Base-by-base conservation (phyloP, 148 eudicot species). In the Drosera capensis region DNA sequence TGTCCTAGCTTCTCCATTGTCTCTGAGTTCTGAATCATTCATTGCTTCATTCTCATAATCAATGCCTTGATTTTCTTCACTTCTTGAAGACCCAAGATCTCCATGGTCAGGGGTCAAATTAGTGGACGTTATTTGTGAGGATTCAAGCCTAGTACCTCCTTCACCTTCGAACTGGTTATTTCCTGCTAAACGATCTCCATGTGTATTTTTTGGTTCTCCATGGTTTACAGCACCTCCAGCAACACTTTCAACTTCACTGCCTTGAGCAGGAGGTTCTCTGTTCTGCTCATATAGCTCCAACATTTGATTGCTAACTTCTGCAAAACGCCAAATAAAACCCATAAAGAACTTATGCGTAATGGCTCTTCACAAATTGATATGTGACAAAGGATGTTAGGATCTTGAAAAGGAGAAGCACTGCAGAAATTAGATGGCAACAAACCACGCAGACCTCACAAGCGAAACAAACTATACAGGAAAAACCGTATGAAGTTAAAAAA, bases 221-320 rank as follows among this genome's bases (percentile, higher is more conserved):
- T n/a, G n/a, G n/a, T n/a, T n/a, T n/a, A n/a, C n/a, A n/a, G n/a
- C n/a, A n/a, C 75, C 75, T 5, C 61, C 86, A 45, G 59, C 63
- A 50, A 90, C 80, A 49, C 73, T 88, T 48, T 80, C 93, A 51
- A 72, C 88, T 66, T 90, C 99, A 64, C 88, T 74, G 36, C 71
- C 79, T 68, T 85, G 99, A 58, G 75, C 66, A 30, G 65, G 68
- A 5, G 74, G 78, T 54, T 62, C 71, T 70, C 71, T 73, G 54
- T 81, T 85, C 57, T 85, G 99, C 52, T 90, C 95, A 72, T 90
- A 90, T 25, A 90, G 55, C 48, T 90, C 99, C 55, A 90, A 68
- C 95, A 90, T 85, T 66, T 90, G 99, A 65, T 90, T 90, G 74
- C 95, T 85, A 34, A 90, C 86, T 70, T 85, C 99, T 90, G 82